Percentiles rank a stretch among this genome's conserved stretches.
Evolutionary conservation across 345 rosid genomes (phyloP).

Genomic region (Brassica rapa): DNA sequence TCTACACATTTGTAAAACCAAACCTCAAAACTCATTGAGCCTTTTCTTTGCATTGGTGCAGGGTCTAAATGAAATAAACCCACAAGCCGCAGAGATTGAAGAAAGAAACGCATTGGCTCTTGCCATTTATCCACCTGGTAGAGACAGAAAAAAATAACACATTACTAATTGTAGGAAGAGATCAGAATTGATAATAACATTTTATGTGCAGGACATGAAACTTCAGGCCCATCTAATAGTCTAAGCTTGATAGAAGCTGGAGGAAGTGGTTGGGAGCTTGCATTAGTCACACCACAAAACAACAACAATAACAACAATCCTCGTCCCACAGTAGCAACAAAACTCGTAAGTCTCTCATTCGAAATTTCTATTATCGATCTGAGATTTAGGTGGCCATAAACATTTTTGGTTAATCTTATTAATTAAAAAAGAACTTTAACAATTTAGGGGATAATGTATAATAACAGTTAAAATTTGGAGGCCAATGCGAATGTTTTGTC

Average conservation of each 20-base stretch:
- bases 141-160: not conserved
- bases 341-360: constrained; percentile 53
- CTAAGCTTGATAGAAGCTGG: constrained; percentile 55
- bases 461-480: not conserved
- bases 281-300: constrained; percentile 78
- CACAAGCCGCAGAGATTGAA: constrained; percentile 72
- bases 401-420: not conserved
- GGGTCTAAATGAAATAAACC: constrained; percentile 81
- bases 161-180: not conserved
- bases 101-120: constrained; percentile 88
- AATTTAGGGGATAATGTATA: too few relatives aligned
- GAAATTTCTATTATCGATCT: not conserved
- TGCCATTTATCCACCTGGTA: constrained; percentile 81
- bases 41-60: constrained; percentile 24
- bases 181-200: not conserved
- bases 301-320: constrained; percentile 45
- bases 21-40: not conserved
- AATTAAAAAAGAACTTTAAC: too few relatives aligned
- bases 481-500: not conserved
- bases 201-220: constrained; percentile 46
- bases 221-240: constrained; percentile 46
- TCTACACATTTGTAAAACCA: constrained; percentile 26
- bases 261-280: constrained; percentile 91
- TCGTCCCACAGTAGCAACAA: constrained; percentile 39
- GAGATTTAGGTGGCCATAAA: not conserved